Evolutionary conservation across 1,284 basidiomycete species (phyloP).

Genomic region (Apiotrichum veenhuisii): DNA sequence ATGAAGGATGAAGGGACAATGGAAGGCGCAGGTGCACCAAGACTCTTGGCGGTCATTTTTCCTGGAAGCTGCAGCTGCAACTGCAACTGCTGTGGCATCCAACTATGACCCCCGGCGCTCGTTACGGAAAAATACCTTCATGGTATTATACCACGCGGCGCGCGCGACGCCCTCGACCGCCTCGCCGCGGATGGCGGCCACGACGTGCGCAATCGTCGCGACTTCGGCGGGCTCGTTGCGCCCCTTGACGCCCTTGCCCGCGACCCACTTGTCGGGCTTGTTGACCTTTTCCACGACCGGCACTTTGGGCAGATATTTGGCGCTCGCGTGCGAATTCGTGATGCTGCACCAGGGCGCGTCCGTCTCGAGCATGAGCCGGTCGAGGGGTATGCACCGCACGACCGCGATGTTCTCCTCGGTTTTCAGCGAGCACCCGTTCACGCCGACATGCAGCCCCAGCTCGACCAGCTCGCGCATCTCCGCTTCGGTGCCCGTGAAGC

Average conservation of each 20-base stretch:
- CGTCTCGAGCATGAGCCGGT: slow-evolving; percentile 73
- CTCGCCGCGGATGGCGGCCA: slow-evolving; percentile 59
- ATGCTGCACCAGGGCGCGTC: slow-evolving; percentile 82
- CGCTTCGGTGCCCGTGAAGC: slow-evolving; percentile 68
- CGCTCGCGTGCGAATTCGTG: slow-evolving; percentile 71
- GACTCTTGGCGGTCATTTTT: too few relatives aligned
- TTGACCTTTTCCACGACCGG: slow-evolving; percentile 58
- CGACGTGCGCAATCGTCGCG: slow-evolving; percentile 72
- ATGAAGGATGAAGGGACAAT: too few relatives aligned
- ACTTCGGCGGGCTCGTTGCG: slow-evolving; percentile 73
- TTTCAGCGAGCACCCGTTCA: slow-evolving; percentile 83
- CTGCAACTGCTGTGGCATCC: too few relatives aligned
- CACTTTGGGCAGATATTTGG: slow-evolving; percentile 57
- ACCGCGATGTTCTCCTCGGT: slow-evolving; percentile 67
- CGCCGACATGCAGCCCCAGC: slow-evolving; percentile 70
- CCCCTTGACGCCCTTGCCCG: slow-evolving; percentile 69
- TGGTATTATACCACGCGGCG: slow-evolving; percentile 64
- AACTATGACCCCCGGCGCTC: too few relatives aligned
- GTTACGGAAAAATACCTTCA: slow-evolving; percentile 56
- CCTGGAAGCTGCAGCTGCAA: too few relatives aligned
- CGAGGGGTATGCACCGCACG: slow-evolving; percentile 60
- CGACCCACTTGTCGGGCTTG: slow-evolving; percentile 66
- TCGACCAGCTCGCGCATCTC: slow-evolving; percentile 66
- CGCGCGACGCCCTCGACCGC: slow-evolving; percentile 61
- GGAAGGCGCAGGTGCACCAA: too few relatives aligned